Conservation (phyloP, 176 grass and related monocot species). For the Chloris gayana region DNA sequence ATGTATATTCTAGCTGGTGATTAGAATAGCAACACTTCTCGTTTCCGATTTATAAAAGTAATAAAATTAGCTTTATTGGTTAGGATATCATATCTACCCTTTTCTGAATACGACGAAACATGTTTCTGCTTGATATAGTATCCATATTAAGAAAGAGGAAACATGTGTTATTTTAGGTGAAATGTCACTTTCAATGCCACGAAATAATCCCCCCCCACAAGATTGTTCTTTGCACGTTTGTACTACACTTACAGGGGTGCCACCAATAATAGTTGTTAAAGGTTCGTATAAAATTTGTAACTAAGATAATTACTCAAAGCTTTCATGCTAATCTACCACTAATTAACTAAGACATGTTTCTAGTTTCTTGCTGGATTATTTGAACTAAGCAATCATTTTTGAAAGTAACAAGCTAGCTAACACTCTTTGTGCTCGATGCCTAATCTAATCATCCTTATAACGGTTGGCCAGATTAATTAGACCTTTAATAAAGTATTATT, state of each 20-base stretch:
- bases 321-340: background rate
- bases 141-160: slow-evolving; percentile 4
- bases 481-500: background rate
- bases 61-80: slow-evolving; percentile 36
- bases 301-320: background rate
- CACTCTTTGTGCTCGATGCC: background rate
- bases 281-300: background rate
- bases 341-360: background rate
- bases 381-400: background rate
- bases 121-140: background rate
- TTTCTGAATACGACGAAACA: slow-evolving; percentile 24
- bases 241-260: background rate
- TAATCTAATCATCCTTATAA: background rate
- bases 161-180: background rate
- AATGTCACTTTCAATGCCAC: background rate
- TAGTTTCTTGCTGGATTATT: background rate
- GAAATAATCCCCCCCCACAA: background rate
- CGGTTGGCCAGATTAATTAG: background rate
- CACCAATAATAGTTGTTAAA: background rate
- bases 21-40: slow-evolving; percentile 25
- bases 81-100: slow-evolving; percentile 2
- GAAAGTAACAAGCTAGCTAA: background rate
- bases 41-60: slow-evolving; percentile 33
- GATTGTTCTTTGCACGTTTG: background rate
- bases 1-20: slow-evolving; percentile 69